phyloP scores from a whole-genome alignment of 352 stramenopile species.

The Phytopythium montanum region DNA sequence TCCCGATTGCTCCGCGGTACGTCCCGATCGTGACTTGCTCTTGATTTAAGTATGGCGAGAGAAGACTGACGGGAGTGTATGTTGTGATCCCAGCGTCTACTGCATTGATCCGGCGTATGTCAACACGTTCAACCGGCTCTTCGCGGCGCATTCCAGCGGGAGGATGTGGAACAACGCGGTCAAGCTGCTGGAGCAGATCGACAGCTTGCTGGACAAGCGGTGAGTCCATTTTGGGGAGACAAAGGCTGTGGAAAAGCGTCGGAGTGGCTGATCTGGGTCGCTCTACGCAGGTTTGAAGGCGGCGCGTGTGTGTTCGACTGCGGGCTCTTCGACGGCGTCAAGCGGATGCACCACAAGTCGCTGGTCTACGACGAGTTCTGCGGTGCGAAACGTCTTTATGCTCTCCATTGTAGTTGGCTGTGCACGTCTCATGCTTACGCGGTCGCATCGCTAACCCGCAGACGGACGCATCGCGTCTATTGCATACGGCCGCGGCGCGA shows the following conservation, averaged over 20 bases:
- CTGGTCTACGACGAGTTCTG: constrained; percentile 86
- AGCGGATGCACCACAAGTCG: constrained; percentile 75
- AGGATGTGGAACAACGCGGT: constrained; percentile 69
- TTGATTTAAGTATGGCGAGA: background rate
- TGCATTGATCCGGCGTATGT: constrained; percentile 77
- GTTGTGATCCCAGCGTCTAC: constrained; percentile 47
- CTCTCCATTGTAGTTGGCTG: background rate
- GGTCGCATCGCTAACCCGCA: constrained; percentile 10
- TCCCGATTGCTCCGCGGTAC: constrained; percentile 73
- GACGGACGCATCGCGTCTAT: constrained; percentile 82
- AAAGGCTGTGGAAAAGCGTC: background rate
- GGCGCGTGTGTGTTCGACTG: constrained; percentile 85
- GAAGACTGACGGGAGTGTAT: constrained; percentile 10
- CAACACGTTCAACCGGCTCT: constrained; percentile 73
- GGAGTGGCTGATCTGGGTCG: constrained; percentile 1
- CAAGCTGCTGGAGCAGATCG: constrained; percentile 70
- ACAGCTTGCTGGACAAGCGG: constrained; percentile 61
- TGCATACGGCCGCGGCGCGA: constrained; percentile 56
- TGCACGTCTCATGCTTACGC: background rate
- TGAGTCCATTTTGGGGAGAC: constrained; percentile 12
- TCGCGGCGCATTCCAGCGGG: constrained; percentile 51
- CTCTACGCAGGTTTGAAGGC: constrained; percentile 53
- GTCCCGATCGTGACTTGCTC: background rate
- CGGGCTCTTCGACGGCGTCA: constrained; percentile 81
- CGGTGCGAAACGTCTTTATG: constrained; percentile 29